Conservation (phyloP, 1,284 basidiomycete genomes). For the Takashimella tepidaria region DNA sequence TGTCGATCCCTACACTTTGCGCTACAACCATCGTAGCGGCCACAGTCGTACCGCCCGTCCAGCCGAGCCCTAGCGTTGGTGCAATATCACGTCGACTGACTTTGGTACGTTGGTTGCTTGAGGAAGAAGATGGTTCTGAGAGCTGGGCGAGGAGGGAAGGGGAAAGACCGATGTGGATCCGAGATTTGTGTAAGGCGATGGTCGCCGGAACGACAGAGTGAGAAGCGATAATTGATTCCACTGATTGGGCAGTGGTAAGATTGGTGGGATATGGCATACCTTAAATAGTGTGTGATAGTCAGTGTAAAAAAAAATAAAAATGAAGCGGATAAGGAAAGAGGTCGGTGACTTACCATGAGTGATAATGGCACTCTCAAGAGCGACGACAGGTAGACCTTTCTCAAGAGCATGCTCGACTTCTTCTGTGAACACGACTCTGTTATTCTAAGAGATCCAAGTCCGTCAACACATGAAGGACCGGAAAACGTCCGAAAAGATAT, state of each 20-base stretch:
- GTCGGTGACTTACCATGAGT: conserved; percentile 66
- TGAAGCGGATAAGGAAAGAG: too few species aligned
- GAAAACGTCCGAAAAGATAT: too few species aligned
- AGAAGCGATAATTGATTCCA: conserved; percentile 73
- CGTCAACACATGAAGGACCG: neutral
- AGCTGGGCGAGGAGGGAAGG: conserved; percentile 47
- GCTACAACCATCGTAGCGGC: conserved; percentile 81
- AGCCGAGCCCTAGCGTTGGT: conserved; percentile 61
- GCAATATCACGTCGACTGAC: conserved; percentile 84
- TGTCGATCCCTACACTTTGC: conserved; percentile 74
- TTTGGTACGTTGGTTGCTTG: conserved; percentile 50
- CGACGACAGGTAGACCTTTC: conserved; percentile 49
- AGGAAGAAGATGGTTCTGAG: conserved; percentile 52
- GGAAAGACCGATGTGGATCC: conserved; percentile 78
- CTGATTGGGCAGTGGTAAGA: conserved; percentile 63
- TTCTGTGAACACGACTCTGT: conserved; percentile 43
- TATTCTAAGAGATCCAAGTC: conserved; percentile 19
- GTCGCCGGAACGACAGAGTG: conserved; percentile 82
- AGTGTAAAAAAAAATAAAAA: neutral
- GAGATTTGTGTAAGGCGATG: conserved; percentile 76
- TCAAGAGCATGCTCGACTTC: conserved; percentile 73
- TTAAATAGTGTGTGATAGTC: conserved; percentile 9
- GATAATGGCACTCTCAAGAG: conserved; percentile 72
- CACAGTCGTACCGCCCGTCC: conserved; percentile 86
- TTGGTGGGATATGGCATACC: conserved; percentile 76